Conservation (phyloP, 306 rosid genomes). For the Prinsepia uniflora region DNA sequence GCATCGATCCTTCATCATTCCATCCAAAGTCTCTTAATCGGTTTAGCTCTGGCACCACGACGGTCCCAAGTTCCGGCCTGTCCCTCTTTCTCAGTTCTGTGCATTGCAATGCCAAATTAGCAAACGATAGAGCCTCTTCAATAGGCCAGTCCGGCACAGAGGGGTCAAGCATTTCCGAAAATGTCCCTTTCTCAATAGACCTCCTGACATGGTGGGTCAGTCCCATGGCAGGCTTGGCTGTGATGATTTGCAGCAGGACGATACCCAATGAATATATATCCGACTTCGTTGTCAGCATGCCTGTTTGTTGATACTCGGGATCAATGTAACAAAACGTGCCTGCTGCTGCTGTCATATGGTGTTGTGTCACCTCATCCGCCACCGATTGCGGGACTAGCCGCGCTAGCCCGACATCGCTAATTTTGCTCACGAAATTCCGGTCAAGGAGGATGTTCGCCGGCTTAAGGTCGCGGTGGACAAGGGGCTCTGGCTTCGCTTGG, state of each 20-base stretch:
- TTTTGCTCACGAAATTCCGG: constrained; percentile 75
- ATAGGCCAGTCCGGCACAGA: constrained; percentile 76
- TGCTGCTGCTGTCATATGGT: constrained; percentile 89
- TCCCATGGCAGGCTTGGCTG: constrained; percentile 91
- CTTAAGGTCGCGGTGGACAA: constrained; percentile 92
- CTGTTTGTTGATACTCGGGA: constrained; percentile 95
- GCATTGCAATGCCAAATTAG: constrained; percentile 67
- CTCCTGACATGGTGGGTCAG: constrained; percentile 68
- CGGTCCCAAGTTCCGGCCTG: constrained; percentile 77
- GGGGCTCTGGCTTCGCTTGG: constrained; percentile 93
- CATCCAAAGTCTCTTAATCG: constrained; percentile 58
- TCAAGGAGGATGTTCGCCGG: constrained; percentile 88
- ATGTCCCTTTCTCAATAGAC: constrained; percentile 58
- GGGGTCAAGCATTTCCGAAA: constrained; percentile 67
- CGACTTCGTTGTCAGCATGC: constrained; percentile 71
- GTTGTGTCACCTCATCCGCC: constrained; percentile 71
- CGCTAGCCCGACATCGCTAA: constrained; percentile 86
- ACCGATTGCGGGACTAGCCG: constrained; percentile 79
- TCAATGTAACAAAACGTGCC: constrained; percentile 98
- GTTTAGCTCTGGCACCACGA: constrained; percentile 70
- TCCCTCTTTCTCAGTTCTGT: constrained; percentile 81
- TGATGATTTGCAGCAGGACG: constrained; percentile 76
- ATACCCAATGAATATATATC: constrained; percentile 85
- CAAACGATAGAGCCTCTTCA: constrained; percentile 62
- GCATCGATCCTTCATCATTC: constrained; percentile 9